These are phyloP conservation scores for Aspergillus proliferans DNA, from an alignment of 2,329 filamentous ascomycete genomes.

Conservation along the genomic window DNA sequence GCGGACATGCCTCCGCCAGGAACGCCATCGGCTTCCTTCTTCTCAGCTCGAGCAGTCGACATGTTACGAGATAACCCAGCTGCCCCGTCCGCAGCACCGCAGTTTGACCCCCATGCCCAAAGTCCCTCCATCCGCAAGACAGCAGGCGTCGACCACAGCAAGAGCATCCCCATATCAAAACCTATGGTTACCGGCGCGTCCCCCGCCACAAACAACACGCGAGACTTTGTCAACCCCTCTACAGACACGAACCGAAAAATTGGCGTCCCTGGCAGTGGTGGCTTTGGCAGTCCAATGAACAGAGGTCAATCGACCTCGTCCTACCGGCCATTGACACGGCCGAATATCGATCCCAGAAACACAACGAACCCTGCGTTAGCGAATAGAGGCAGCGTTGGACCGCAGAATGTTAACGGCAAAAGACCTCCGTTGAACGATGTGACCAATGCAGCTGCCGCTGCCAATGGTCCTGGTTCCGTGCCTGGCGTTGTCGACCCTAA, in stretches of 20 bases:
- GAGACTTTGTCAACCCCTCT: constrained; percentile 32
- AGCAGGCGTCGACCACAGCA: constrained; percentile 74
- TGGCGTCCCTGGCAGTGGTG: constrained; percentile 25
- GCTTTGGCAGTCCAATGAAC: constrained; percentile 26
- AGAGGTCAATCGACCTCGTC: constrained; percentile 33
- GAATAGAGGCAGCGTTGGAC: constrained; percentile 15
- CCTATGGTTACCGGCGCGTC: constrained; percentile 28
- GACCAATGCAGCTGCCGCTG: constrained; percentile 31
- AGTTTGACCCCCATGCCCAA: constrained; percentile 68
- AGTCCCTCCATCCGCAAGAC: constrained; percentile 86
- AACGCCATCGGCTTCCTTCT: constrained; percentile 53
- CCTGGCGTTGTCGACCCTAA: constrained; percentile 26
- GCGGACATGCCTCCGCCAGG: constrained; percentile 21
- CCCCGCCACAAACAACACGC: constrained; percentile 24
- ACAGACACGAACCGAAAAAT: constrained; percentile 30
- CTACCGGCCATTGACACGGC: constrained; percentile 41
- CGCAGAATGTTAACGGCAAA: constrained; percentile 33
- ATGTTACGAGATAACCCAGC: constrained; percentile 49
- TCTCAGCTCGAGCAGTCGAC: constrained; percentile 62
- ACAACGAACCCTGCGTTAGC: constrained; percentile 11
- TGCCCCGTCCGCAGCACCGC: constrained; percentile 40
- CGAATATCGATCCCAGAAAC: constrained; percentile 26
- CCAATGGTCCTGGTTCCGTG: constrained; percentile 18
- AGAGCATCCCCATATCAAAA: constrained; percentile 64
- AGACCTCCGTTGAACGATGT: constrained; percentile 41